Evolutionary conservation across 2,329 filamentous ascomycete species (phyloP), one percentile per base, ranked within the genome.

Genomic region (Claviceps pazoutovae): DNA sequence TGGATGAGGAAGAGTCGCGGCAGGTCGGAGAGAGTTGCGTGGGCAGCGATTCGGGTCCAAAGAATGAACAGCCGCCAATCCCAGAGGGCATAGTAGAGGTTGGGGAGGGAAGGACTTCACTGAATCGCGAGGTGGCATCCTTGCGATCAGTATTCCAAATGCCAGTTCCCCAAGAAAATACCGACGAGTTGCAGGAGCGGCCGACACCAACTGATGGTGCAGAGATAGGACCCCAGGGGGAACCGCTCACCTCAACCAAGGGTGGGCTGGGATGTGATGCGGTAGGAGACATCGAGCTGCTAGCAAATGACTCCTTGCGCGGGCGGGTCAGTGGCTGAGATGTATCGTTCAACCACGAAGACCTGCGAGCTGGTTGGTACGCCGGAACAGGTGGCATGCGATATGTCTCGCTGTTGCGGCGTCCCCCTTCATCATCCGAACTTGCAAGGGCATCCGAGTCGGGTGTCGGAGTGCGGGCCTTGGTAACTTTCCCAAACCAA

Each of bases 381-480:
- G 71, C 76, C 59, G 72, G 78, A 51, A 37, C 42, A 21, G 52
- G 34, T 13, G 54, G 45, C 60, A 68, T 69, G 60, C 74, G 74
- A 56, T 69, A 69, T 60, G 63, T 66, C 53, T 76, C 78, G 58
- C 79, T 74, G 58, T 79, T 74, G 58, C 78, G 75, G 63, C 81
- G 75, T 55, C 95, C 86, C 53, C 74, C 77, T 67, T 98, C 93
- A 66, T 97, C 93, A 66, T 97, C 93, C 13, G 90, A 96, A 58
- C 91, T 97, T 50, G 86, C 89, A 54, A 97, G 73, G 49, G 88
- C 91, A 65, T 97, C 91, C 3, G 90, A 96, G 64, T 97, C 93
- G 21, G 91, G 91, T 1, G 91, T 96, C 7, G 88, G 89, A 51
- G 86, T 85, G 60, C 90, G 81, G 52, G 83, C 77, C 61, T 86